Evolutionary conservation across 139 green algal genomes (phyloP).

Genomic region (Astrephomene gubernaculifera): DNA sequence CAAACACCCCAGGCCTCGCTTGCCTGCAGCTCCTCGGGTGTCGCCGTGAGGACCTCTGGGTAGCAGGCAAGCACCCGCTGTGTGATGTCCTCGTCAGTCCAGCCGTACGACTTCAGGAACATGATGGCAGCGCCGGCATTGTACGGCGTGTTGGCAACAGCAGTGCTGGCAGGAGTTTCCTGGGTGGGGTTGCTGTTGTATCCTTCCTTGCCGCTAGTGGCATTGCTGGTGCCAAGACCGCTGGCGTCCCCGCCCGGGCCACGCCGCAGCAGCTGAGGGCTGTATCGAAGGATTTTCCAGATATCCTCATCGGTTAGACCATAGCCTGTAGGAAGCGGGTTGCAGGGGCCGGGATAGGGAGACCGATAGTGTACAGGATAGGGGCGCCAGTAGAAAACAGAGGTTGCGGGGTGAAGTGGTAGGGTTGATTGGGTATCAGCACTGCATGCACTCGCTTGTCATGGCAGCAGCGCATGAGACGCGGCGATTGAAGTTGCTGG

Average conservation of each 20-base stretch:
- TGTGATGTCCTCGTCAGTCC: constrained; percentile 21
- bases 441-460: too few relatives aligned
- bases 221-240: too few relatives aligned
- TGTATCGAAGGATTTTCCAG: constrained; percentile 15
- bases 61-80: constrained; percentile 23
- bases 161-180: too few relatives aligned
- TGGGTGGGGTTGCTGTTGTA: not conserved
- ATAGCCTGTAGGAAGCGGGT: constrained; percentile 1
- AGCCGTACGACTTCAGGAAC: constrained; percentile 34
- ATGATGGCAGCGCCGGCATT: constrained; percentile 10
- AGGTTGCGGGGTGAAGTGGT: too few relatives aligned
- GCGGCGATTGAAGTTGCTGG: too few relatives aligned
- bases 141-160: constrained; percentile 25
- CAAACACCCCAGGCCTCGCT: not conserved
- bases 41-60: constrained; percentile 19
- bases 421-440: too few relatives aligned
- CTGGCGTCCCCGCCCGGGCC: too few relatives aligned
- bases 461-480: too few relatives aligned
- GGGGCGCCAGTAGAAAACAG: too few relatives aligned
- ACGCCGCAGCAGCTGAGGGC: not conserved
- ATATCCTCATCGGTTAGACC: not conserved
- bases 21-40: constrained; percentile 3
- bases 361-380: not conserved
- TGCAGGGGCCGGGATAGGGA: not conserved
- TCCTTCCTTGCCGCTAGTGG: too few relatives aligned